phyloP scores from a whole-genome alignment of 2,329 filamentous ascomycete species.

The Fusarium veterinarium region DNA sequence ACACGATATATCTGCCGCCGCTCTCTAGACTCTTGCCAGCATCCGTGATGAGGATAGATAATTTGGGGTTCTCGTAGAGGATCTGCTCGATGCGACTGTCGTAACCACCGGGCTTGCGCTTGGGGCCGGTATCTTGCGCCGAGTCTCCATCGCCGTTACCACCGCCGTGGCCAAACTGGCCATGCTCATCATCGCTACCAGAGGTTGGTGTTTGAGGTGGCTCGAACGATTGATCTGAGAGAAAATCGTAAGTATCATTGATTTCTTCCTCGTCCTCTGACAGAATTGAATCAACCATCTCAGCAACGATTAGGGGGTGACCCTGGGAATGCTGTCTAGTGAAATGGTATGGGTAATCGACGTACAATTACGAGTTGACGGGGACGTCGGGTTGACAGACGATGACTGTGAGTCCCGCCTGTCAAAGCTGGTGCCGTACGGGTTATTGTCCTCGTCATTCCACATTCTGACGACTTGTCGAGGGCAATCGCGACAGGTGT shows the following conservation, averaged over 20 bases:
- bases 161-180: constrained; percentile 46
- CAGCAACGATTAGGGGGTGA: neutral
- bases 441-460: constrained; percentile 99
- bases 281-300: constrained; percentile 6
- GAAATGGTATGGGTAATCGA: constrained; percentile 35
- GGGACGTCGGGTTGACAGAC: constrained; percentile 73
- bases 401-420: constrained; percentile 83
- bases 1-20: constrained; percentile 93
- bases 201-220: constrained; percentile 78
- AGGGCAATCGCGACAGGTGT: constrained; percentile 18
- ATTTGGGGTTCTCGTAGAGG: constrained; percentile 91
- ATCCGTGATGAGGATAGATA: constrained; percentile 91
- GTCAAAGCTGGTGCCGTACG: constrained; percentile 91
- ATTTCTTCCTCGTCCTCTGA: neutral
- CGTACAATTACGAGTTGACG: constrained; percentile 68
- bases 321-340: neutral
- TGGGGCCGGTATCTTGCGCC: constrained; percentile 60
- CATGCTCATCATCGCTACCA: constrained; percentile 71
- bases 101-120: constrained; percentile 85
- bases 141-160: constrained; percentile 62
- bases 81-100: constrained; percentile 97
- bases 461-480: constrained; percentile 72
- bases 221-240: constrained; percentile 61
- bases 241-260: constrained; percentile 22
- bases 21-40: constrained; percentile 95